These are phyloP conservation scores for Debaryomyces maramus DNA, from an alignment of 805 yeast species.

Conservation along the genomic window DNA sequence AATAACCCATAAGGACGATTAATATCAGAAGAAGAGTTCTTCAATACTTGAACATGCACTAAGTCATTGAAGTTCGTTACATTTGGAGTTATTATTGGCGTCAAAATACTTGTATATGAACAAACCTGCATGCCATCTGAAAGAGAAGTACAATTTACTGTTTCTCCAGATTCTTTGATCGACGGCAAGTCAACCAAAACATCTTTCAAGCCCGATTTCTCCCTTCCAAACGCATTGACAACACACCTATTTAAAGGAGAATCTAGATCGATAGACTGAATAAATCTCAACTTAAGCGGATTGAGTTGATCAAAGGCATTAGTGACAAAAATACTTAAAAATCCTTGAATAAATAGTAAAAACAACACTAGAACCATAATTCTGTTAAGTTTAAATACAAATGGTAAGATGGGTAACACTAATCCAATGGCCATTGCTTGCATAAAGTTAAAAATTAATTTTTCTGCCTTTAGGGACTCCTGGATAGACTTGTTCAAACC, in stretches of 20 bases:
- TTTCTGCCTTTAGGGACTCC: slow-evolving; percentile 54
- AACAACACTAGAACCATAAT: slow-evolving; percentile 44
- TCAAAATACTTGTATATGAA: slow-evolving; percentile 49
- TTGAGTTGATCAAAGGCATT: slow-evolving; percentile 59
- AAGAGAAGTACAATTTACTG: slow-evolving; percentile 34
- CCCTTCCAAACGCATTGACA: slow-evolving; percentile 53
- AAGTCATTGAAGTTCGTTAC: slow-evolving; percentile 42
- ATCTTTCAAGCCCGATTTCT: slow-evolving; percentile 43
- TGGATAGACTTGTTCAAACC: slow-evolving; percentile 72
- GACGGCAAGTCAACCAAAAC: slow-evolving; percentile 66
- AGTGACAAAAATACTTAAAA: slow-evolving; percentile 36
- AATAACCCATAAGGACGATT: slow-evolving; percentile 62
- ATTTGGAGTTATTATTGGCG: slow-evolving; percentile 35
- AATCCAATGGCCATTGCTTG: slow-evolving; percentile 30
- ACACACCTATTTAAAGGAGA: slow-evolving; percentile 26
- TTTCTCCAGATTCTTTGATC: slow-evolving; percentile 35
- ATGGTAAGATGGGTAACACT: slow-evolving; percentile 60
- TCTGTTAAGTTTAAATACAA: slow-evolving; percentile 65
- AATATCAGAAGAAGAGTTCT: slow-evolving; percentile 45
- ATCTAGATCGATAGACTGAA: slow-evolving; percentile 58
- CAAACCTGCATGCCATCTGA: slow-evolving; percentile 56
- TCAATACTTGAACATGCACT: slow-evolving; percentile 50
- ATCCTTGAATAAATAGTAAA: slow-evolving; percentile 34
- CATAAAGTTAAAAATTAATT: slow-evolving; percentile 28
- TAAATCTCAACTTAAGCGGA: slow-evolving; percentile 73